Evolutionary conservation across 192 early-diverging fungal species (phyloP).

Genomic region (Chytriomyces sp.): DNA sequence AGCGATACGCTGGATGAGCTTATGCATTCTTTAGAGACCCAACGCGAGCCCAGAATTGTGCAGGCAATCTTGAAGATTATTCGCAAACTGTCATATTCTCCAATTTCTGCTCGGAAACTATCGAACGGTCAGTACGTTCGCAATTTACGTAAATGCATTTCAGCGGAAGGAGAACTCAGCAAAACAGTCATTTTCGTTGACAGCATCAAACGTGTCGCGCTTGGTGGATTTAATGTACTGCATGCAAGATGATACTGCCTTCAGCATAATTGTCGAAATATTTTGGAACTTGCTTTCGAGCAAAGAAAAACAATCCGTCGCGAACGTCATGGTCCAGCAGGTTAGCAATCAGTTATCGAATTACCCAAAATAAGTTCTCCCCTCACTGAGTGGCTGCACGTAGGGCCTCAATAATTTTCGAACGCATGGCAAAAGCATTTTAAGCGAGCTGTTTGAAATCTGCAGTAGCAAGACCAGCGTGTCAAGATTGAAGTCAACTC

Average conservation of each 20-base stretch:
- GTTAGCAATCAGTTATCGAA: background rate
- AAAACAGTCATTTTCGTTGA: background rate
- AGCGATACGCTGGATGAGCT: constrained; percentile 8
- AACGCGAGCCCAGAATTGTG: background rate
- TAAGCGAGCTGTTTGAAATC: background rate
- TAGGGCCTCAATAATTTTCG: too few species aligned
- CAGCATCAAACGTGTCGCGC: background rate
- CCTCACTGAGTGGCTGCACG: too few species aligned
- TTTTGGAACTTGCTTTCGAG: constrained; percentile 35
- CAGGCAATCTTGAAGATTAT: constrained; percentile 20
- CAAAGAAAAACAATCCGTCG: constrained; percentile 14
- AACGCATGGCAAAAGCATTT: too few species aligned
- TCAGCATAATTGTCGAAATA: constrained; percentile 10
- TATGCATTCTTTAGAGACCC: background rate
- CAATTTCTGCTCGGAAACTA: constrained; percentile 6
- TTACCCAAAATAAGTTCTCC: background rate
- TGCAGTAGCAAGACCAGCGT: background rate
- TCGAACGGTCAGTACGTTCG: background rate
- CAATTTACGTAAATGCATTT: background rate
- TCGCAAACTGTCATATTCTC: background rate
- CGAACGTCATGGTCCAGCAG: background rate
- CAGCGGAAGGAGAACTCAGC: background rate
- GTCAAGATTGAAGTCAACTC: background rate
- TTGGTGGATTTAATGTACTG: constrained; percentile 9
- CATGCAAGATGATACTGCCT: constrained; percentile 7